A percentile compares a stretch with the other conserved stretches of the same genome.
Conservation (phyloP, 2,329 filamentous ascomycete genomes). For the Cucurbitaria berberidis region DNA sequence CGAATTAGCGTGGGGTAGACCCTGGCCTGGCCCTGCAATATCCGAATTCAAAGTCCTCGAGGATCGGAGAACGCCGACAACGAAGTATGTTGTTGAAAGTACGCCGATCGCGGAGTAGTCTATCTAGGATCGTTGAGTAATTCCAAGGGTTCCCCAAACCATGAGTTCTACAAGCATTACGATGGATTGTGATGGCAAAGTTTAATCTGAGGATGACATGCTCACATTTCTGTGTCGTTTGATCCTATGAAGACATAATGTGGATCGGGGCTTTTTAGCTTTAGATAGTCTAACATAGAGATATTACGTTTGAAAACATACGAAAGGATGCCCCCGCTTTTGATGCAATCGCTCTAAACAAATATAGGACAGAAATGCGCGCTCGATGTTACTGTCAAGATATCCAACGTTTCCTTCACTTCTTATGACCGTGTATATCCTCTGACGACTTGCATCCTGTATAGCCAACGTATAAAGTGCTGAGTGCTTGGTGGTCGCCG, state of each 20-base stretch:
- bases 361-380: not conserved
- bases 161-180: no score
- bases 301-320: no score
- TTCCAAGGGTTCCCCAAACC: no score
- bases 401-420: not conserved
- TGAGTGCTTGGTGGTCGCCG: not conserved
- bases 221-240: not conserved
- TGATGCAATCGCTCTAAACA: not conserved
- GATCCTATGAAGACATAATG: not conserved
- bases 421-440: not conserved
- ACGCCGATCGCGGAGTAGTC: not conserved
- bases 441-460: not conserved
- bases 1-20: slow-evolving; percentile 19
- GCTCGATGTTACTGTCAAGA: not conserved
- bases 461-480: not conserved
- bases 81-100: not conserved
- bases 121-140: not conserved
- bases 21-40: slow-evolving; percentile 6
- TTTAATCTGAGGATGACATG: not conserved
- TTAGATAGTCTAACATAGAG: not conserved
- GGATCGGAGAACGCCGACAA: slow-evolving; percentile 22
- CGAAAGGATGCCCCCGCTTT: not conserved
- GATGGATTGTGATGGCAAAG: no score
- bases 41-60: not conserved
- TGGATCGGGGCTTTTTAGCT: not conserved